phyloP scores from a whole-genome alignment of 306 rosid genomes.

The Myrica gale region DNA sequence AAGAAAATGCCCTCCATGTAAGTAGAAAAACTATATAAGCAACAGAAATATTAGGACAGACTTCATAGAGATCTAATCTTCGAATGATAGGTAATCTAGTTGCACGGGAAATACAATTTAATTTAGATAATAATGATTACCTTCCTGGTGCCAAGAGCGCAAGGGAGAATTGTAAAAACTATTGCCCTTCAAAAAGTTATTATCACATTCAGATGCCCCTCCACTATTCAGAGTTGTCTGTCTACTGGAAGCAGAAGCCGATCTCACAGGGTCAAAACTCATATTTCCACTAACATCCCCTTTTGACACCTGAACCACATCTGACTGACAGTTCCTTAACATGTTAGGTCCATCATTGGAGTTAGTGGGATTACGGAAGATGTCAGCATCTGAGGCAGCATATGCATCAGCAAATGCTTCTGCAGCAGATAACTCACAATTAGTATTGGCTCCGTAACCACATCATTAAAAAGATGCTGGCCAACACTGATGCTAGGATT shows the following conservation, averaged over 20 bases:
- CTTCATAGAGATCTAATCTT: not conserved
- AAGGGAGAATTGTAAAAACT: constrained; percentile 20
- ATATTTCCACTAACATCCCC: constrained; percentile 21
- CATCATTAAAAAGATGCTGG: constrained; percentile 38
- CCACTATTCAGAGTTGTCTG: constrained; percentile 22
- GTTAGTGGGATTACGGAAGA: constrained; percentile 28
- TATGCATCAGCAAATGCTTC: constrained; percentile 4
- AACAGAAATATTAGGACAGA: not conserved
- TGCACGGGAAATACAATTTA: not conserved
- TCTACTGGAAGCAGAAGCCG: constrained; percentile 34
- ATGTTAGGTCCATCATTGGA: constrained; percentile 27
- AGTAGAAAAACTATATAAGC: no score
- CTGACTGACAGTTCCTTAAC: constrained; percentile 35
- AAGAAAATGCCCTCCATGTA: not conserved
- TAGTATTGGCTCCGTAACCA: constrained; percentile 43
- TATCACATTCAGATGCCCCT: constrained; percentile 29
- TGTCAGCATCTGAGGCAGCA: constrained; percentile 29
- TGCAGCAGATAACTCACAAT: constrained; percentile 14
- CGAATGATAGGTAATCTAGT: no score
- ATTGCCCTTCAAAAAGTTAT: constrained; percentile 29
- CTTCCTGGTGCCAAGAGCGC: constrained; percentile 34
- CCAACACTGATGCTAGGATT: constrained; percentile 7
- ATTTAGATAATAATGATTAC: constrained; percentile 30
- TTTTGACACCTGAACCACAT: constrained; percentile 30
- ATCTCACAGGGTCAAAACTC: constrained; percentile 29